phyloP scores from a whole-genome alignment of 2,329 filamentous ascomycete genomes.

The Calcarisporium arbuscula region DNA sequence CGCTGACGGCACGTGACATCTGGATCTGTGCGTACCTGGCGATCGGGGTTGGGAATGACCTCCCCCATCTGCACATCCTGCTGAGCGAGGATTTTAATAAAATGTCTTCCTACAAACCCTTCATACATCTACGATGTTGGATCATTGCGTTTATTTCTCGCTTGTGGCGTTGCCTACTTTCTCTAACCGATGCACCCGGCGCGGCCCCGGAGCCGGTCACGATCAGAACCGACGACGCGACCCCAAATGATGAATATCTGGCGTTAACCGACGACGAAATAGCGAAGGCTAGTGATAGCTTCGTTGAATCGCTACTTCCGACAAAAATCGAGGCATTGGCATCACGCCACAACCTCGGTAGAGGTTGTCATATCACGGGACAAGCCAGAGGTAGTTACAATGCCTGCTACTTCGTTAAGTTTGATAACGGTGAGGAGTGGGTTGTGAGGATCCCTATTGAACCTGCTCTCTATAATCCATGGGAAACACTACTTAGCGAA shows the following conservation, averaged over 20 bases:
- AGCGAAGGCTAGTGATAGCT: slow-evolving; percentile 2
- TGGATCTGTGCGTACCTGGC: too few species aligned
- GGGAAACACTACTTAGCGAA: slow-evolving; percentile 2
- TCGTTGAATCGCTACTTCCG: slow-evolving; percentile 3
- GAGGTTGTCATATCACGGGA: too few species aligned
- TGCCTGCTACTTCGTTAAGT: slow-evolving; percentile 5
- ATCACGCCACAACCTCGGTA: too few species aligned
- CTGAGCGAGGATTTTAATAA: neutral
- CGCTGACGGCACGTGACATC: too few species aligned
- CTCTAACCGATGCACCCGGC: neutral
- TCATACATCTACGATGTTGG: slow-evolving; percentile 3
- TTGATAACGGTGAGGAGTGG: neutral
- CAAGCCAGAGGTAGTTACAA: slow-evolving; percentile 3
- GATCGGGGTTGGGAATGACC: too few species aligned
- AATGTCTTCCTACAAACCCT: slow-evolving; percentile 1
- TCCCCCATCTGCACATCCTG: too few species aligned
- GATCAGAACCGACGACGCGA: neutral
- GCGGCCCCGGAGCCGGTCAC: slow-evolving; percentile 1
- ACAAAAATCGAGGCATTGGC: neutral
- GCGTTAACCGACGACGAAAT: slow-evolving; percentile 5
- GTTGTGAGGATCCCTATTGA: slow-evolving; percentile 4
- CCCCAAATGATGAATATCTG: slow-evolving; percentile 2
- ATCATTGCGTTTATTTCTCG: neutral
- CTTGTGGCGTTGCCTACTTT: neutral
- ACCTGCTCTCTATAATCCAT: slow-evolving; percentile 3